Evolutionary conservation across 2,329 filamentous ascomycete genomes (phyloP).

Genomic region (Onygenales sp.): DNA sequence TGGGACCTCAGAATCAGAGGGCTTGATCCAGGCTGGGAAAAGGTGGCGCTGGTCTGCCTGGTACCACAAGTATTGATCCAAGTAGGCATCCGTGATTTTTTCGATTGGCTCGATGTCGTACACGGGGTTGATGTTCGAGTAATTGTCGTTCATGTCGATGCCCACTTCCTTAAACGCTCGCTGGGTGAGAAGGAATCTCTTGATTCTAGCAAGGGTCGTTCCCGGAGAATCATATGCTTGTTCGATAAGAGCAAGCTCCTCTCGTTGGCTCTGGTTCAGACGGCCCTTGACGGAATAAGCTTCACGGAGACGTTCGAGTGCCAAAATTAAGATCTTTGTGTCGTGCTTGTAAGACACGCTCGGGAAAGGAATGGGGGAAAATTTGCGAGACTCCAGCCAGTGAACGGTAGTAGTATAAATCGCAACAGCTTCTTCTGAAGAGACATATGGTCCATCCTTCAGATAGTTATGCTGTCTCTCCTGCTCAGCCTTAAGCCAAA

Average conservation of each 20-base stretch:
- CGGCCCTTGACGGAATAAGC: slow-evolving; percentile 96
- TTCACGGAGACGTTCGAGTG: slow-evolving; percentile 83
- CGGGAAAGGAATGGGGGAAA: slow-evolving; percentile 96
- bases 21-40: slow-evolving; percentile 98
- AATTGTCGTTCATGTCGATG: slow-evolving; percentile 99
- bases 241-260: slow-evolving; percentile 92
- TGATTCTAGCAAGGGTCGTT: slow-evolving; percentile 90
- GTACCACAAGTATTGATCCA: slow-evolving; percentile 98
- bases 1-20: slow-evolving; percentile 94
- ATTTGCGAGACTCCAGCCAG: slow-evolving; percentile 97
- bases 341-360: slow-evolving; percentile 99
- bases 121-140: slow-evolving; percentile 96
- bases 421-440: slow-evolving; percentile 93
- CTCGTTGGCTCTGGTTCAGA: slow-evolving; percentile 92
- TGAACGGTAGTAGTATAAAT: slow-evolving; percentile 99
- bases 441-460: slow-evolving; percentile 98
- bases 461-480: slow-evolving; percentile 98
- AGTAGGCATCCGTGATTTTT: slow-evolving; percentile 97
- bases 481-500: slow-evolving; percentile 98
- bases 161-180: slow-evolving; percentile 98
- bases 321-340: slow-evolving; percentile 95
- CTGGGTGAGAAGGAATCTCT: slow-evolving; percentile 92
- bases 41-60: slow-evolving; percentile 94
- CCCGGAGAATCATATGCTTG: slow-evolving; percentile 97
- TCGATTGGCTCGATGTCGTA: slow-evolving; percentile 99